Conservation (phyloP, 208 protist species). For the Trypanosoma cruzi region DNA sequence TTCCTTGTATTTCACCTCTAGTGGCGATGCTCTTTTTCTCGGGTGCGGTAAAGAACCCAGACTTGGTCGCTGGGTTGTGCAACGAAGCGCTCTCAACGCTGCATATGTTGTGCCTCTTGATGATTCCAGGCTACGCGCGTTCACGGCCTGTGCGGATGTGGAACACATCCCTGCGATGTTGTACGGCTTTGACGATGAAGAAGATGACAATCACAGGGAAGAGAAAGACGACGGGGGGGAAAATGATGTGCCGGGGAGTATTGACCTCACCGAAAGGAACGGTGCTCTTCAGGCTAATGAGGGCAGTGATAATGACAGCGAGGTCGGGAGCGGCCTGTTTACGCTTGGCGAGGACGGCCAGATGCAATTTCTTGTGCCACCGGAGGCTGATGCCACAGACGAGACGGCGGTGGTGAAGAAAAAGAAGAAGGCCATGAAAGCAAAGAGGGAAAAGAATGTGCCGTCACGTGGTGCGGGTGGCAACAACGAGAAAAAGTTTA, state of each 20-base stretch:
- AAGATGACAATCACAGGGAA: slow-evolving; percentile 23
- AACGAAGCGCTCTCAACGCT: slow-evolving; percentile 67
- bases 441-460: slow-evolving; percentile 1
- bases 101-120: slow-evolving; percentile 81
- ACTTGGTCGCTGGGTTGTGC: slow-evolving; percentile 85
- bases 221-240: slow-evolving; percentile 32
- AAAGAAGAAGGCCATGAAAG: slow-evolving; percentile 19
- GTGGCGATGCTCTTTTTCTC: slow-evolving; percentile 54
- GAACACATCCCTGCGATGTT: slow-evolving; percentile 81
- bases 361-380: slow-evolving; percentile 31
- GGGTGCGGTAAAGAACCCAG: slow-evolving; percentile 81
- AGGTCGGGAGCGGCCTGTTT: slow-evolving; percentile 32
- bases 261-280: background rate
- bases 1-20: slow-evolving; percentile 61
- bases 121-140: slow-evolving; percentile 18
- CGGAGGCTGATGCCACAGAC: background rate
- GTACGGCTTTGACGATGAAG: slow-evolving; percentile 59
- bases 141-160: slow-evolving; percentile 38
- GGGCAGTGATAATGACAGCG: slow-evolving; percentile 13
- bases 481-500: slow-evolving; percentile 23
- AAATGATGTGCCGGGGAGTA: background rate
- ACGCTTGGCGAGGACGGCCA: slow-evolving; percentile 48
- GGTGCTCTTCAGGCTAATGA: background rate
- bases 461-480: background rate
- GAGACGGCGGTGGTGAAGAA: background rate